These are phyloP conservation scores for Tetradesmus obliquus DNA, from an alignment of 139 green algal genomes.

Conservation along the genomic window DNA sequence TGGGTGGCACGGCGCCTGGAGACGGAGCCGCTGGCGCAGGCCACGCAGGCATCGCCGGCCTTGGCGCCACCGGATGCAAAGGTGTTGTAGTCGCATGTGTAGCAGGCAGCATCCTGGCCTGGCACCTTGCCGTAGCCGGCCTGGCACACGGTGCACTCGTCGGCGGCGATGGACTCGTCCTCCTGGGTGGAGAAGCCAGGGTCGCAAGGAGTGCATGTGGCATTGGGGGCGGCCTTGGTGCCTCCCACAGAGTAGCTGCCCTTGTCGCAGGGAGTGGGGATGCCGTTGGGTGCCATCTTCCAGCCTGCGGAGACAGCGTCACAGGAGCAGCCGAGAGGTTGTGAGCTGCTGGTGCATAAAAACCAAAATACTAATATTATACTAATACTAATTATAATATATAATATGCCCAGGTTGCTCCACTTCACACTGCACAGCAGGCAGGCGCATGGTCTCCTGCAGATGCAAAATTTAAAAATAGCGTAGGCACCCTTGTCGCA, in stretches of 20 bases:
- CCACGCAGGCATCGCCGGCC: neutral
- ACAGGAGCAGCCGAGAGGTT: no score
- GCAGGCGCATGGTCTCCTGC: no score
- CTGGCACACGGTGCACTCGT: constrained; percentile 2
- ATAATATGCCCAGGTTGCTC: no score
- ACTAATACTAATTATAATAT: no score
- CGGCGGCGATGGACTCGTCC: neutral
- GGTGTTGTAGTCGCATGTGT: neutral
- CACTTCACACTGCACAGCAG: no score
- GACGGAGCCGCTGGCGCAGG: neutral
- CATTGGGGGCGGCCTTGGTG: neutral
- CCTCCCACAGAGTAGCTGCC: neutral
- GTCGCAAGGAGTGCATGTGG: neutral
- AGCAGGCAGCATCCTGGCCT: neutral
- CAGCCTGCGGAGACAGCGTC: neutral
- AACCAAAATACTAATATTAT: no score
- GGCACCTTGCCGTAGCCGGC: no score
- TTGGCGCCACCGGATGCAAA: neutral
- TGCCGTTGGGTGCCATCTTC: neutral
- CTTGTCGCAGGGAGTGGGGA: neutral
- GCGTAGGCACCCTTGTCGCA: no score
- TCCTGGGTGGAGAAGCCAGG: neutral
- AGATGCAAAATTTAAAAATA: no score
- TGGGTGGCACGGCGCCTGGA: neutral
- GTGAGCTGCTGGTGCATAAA: neutral